A percentile compares a stretch with the other conserved stretches of the same genome.
phyloP scores from a whole-genome alignment of 2,329 filamentous ascomycete species.

The Cercospora zeae-maydis region DNA sequence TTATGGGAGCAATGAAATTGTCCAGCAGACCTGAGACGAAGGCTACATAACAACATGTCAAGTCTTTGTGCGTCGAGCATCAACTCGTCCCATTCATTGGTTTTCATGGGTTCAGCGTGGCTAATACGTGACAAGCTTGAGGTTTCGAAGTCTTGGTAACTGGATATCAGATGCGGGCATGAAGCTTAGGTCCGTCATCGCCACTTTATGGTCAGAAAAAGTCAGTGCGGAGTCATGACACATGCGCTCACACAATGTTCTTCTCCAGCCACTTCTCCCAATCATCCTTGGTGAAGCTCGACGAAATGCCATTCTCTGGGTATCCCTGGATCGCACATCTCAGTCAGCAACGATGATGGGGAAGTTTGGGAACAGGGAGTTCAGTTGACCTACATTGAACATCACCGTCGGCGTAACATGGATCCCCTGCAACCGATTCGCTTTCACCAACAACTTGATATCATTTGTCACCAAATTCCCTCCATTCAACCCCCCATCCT shows the following conservation, averaged over 20 bases:
- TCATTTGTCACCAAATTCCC: slow-evolving; percentile 84
- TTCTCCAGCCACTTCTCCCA: slow-evolving; percentile 80
- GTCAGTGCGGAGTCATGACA: not conserved
- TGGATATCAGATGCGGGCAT: not conserved
- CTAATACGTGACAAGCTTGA: not conserved
- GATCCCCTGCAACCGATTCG: slow-evolving; percentile 69
- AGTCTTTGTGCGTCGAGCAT: not conserved
- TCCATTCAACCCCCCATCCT: slow-evolving; percentile 66
- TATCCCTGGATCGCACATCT: slow-evolving; percentile 50
- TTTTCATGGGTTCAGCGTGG: not conserved
- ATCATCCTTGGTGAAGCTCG: slow-evolving; percentile 71
- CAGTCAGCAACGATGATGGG: not conserved
- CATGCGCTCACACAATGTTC: slow-evolving; percentile 52
- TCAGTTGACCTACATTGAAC: slow-evolving; percentile 58
- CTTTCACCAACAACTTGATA: slow-evolving; percentile 57
- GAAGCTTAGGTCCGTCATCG: not conserved
- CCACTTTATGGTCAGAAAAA: not conserved
- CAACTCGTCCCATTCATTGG: not conserved
- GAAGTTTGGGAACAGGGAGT: too few species aligned
- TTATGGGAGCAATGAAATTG: not conserved
- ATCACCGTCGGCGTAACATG: slow-evolving; percentile 90
- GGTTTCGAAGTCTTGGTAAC: not conserved
- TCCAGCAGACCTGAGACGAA: not conserved
- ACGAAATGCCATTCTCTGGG: slow-evolving; percentile 73
- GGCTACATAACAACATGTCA: not conserved